Evolutionary conservation across 495 filamentous ascomycete species (phyloP).

Genomic region (Penicillium ochrochloron): DNA sequence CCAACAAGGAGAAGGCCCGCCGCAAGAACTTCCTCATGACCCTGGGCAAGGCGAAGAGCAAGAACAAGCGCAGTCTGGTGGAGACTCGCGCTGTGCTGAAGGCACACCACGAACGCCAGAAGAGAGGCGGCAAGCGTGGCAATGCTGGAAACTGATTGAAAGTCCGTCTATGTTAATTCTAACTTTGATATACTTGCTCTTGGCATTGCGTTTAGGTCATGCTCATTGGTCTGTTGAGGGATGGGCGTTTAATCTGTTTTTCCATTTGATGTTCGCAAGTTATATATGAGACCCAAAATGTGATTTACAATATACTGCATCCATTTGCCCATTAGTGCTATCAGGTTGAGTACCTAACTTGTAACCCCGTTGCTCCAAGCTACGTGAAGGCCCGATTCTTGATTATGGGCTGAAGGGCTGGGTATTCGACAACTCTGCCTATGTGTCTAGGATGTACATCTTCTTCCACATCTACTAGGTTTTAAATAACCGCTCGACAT

Average conservation of each 20-base stretch:
- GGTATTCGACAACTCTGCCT: too few species aligned
- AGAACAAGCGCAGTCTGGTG: constrained; percentile 89
- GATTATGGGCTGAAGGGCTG: too few species aligned
- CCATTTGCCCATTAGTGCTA: too few species aligned
- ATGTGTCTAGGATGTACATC: too few species aligned
- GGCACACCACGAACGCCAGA: constrained; percentile 80
- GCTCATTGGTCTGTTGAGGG: not conserved
- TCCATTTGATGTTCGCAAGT: constrained; percentile 1
- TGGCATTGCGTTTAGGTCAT: constrained; percentile 11
- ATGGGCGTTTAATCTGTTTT: constrained; percentile 5
- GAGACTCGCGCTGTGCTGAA: constrained; percentile 78
- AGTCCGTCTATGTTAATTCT: not conserved
- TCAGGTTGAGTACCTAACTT: too few species aligned
- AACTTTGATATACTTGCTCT: not conserved
- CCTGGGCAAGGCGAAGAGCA: constrained; percentile 87
- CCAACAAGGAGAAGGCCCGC: constrained; percentile 95
- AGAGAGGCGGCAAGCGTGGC: constrained; percentile 80
- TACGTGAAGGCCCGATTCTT: too few species aligned
- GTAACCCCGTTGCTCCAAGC: too few species aligned
- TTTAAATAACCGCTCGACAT: too few species aligned
- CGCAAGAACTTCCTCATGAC: constrained; percentile 99
- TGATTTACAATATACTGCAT: constrained; percentile 3
- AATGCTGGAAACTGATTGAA: constrained; percentile 53
- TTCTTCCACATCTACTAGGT: too few species aligned
- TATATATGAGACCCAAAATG: not conserved